Base-by-base conservation (phyloP, 495 filamentous ascomycete genomes). In the Penicillium egyptiacum region DNA sequence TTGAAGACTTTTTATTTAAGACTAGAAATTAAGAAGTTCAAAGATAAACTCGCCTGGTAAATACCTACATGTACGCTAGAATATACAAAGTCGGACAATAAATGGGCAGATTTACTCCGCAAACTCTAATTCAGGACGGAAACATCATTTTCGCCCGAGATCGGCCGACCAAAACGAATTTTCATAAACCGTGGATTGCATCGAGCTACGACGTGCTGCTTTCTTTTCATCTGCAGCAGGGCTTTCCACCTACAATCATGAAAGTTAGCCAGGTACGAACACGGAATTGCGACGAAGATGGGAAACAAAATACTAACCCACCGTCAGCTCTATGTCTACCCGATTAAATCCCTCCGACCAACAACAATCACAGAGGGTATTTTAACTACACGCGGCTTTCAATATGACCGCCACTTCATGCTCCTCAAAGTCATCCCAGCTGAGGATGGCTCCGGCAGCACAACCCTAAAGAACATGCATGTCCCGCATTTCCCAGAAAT, bases 271-370 rank as follows among this genome's bases (percentile, higher is more conserved):
- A 82, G 68, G 81, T 80, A 73, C 6, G 61, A 22, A n/a, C n/a
- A 33, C 26, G 1, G n/a, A 41, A 19, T 31, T 17, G 1, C 6
- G 22, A 20, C 8, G 10, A 23, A 20, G 10, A 16, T 14, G 16
- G 4, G 16, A 9, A 22, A 37, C 41, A 44, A 7, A 42, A 39
- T 5, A 47, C 39, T 46, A 41, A 43, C 35, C n/a, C 53, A 14
- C 7, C 45, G 19, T 48, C 63, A 94, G 88, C 79, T 97, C 31
- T 94, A 90, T 72, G 79, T 89, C 41, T 95, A 96, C 67, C 91
- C 92, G 53, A 89, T 97, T 75, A 97, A 96, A 65, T 91, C 86
- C 3, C 80, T 96, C 1, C 84, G 87, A 5, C 84, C 81, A 5
- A 82, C 89, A 28, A 55, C 79, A 25, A 68, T 96, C 35, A 43